Evolutionary conservation across 2,329 filamentous ascomycete genomes (phyloP).

Genomic region (Fusarium transvaalense): DNA sequence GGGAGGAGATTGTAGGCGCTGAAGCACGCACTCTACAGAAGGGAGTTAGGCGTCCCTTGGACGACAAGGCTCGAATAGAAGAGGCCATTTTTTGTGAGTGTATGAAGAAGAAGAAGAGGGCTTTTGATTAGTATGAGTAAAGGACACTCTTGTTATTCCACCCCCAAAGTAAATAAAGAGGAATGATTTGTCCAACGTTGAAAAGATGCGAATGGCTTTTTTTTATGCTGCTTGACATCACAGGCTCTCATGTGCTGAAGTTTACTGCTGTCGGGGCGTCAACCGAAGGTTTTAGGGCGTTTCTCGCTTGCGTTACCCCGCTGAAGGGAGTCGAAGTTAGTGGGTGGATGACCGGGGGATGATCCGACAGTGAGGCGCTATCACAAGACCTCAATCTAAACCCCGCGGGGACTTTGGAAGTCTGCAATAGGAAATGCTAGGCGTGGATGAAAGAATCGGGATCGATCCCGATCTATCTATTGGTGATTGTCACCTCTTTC

Average conservation of each 20-base stretch:
- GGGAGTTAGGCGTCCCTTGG: conserved; percentile 40
- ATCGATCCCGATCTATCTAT: conserved; percentile 26
- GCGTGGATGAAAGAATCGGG: conserved; percentile 22
- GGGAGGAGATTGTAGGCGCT: conserved; percentile 16
- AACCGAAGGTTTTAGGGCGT: conserved; percentile 25
- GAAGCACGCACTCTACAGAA: conserved; percentile 31
- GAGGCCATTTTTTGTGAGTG: conserved; percentile 37
- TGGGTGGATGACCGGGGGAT: conserved; percentile 10
- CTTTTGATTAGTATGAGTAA: background rate
- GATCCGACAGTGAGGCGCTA: conserved; percentile 23
- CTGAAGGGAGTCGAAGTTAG: background rate
- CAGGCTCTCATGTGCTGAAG: background rate
- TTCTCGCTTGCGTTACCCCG: conserved; percentile 17
- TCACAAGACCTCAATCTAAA: conserved; percentile 20
- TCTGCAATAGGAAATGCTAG: background rate
- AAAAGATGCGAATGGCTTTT: conserved; percentile 24
- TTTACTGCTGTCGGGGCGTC: conserved; percentile 18
- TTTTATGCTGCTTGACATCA: conserved; percentile 37
- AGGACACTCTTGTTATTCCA: conserved; percentile 14
- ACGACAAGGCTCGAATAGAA: conserved; percentile 34
- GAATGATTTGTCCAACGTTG: background rate
- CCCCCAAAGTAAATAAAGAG: background rate
- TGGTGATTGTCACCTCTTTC: background rate
- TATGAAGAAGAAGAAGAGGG: background rate
- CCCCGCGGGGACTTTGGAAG: background rate